Conservation (phyloP, 2,329 filamentous ascomycete species). For the Septoria petroselini region DNA sequence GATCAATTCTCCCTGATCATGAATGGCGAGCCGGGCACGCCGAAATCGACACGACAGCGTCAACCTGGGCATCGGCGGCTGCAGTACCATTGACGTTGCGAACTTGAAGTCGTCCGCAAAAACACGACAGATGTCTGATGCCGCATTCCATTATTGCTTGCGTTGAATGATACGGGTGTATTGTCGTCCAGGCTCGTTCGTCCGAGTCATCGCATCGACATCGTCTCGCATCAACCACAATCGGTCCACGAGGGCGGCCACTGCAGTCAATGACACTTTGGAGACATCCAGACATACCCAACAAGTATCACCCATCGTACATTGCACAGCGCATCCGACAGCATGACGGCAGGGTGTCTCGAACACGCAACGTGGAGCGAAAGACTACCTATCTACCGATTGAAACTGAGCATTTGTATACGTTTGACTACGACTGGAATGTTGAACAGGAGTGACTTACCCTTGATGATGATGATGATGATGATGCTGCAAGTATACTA, state of each 20-base stretch:
- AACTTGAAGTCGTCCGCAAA: too few relatives aligned
- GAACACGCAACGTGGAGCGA: background rate
- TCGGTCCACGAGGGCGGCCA: too few relatives aligned
- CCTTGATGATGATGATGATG: background rate
- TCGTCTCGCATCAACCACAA: background rate
- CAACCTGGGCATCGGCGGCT: too few relatives aligned
- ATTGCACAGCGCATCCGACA: background rate
- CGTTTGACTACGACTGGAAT: background rate
- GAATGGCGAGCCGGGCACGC: too few relatives aligned
- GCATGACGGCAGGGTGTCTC: background rate
- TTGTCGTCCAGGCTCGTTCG: background rate
- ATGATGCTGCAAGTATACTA: too few relatives aligned
- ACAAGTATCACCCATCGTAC: background rate
- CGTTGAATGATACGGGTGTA: too few relatives aligned
- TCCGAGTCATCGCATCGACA: background rate
- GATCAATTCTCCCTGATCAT: too few relatives aligned
- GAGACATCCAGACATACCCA: background rate
- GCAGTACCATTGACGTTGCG: too few relatives aligned
- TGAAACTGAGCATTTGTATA: slow-evolving; percentile 1
- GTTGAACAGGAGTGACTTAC: background rate
- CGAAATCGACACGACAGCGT: too few relatives aligned
- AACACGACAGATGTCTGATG: too few relatives aligned
- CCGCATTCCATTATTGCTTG: too few relatives aligned
- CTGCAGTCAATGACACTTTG: background rate
- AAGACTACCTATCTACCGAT: background rate